These are phyloP conservation scores for Candida sojae DNA, from an alignment of 1,139 yeast genomes.

Conservation along the genomic window DNA sequence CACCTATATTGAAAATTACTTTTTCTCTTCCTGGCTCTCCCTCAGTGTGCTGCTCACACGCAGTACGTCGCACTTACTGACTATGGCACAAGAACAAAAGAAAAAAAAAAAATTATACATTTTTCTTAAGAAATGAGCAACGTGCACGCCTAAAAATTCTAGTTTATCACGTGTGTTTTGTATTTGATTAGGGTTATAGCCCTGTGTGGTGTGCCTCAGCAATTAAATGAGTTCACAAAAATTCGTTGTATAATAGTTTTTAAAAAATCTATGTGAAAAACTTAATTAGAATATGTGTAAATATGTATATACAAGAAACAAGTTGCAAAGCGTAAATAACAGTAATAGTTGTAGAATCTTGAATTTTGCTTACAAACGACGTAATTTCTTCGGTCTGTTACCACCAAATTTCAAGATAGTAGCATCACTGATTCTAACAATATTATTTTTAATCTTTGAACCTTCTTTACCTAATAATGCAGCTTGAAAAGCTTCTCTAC, in stretches of 20 bases:
- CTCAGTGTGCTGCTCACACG: neutral
- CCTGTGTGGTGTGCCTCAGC: neutral
- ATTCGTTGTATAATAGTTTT: neutral
- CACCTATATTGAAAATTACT: constrained; percentile 7
- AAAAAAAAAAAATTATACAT: constrained; percentile 2
- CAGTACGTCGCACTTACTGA: neutral
- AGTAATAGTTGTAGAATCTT: neutral
- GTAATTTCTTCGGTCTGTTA: constrained; percentile 76
- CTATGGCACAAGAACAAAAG: neutral
- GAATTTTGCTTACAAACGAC: constrained; percentile 47
- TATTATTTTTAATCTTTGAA: constrained; percentile 56
- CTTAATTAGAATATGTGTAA: neutral
- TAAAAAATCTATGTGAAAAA: neutral
- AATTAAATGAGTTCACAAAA: too few relatives aligned
- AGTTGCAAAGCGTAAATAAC: neutral
- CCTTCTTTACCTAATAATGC: constrained; percentile 94
- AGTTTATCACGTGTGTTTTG: constrained; percentile 2
- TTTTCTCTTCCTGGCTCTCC: constrained; percentile 5
- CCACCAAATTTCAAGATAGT: constrained; percentile 93
- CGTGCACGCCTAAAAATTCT: neutral
- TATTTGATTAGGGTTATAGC: constrained; percentile 7
- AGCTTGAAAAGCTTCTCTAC: constrained; percentile 82
- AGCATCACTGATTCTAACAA: constrained; percentile 72
- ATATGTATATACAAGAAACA: constrained; percentile 5
- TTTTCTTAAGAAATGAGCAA: neutral